These are phyloP conservation scores for Colletotrichum sp. DNA, from an alignment of 2,329 filamentous ascomycete genomes.

Conservation along the genomic window DNA sequence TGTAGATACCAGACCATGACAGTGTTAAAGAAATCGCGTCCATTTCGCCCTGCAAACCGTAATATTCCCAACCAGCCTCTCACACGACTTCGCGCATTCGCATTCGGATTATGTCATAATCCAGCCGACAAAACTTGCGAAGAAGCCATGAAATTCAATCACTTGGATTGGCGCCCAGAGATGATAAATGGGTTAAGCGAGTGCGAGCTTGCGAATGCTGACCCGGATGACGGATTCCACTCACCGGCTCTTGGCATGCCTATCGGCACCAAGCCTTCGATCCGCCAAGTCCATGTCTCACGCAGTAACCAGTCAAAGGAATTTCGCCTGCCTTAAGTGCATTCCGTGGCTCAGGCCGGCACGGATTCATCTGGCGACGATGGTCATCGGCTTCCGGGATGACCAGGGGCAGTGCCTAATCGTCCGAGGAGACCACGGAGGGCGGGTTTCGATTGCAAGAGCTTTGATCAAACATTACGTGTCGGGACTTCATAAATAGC, in stretches of 20 bases:
- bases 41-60: neutral
- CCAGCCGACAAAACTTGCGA: neutral
- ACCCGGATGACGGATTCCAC: neutral
- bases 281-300: neutral
- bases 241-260: neutral
- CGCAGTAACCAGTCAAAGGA: neutral
- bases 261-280: neutral
- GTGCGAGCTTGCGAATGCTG: neutral
- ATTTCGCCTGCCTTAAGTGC: neutral
- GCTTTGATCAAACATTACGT: neutral
- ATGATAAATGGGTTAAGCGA: constrained; percentile 31
- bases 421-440: constrained; percentile 30
- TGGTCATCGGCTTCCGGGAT: neutral
- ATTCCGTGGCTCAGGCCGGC: neutral
- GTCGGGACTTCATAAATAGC: neutral
- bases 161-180: constrained; percentile 25
- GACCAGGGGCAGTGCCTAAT: neutral
- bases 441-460: neutral
- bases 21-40: neutral
- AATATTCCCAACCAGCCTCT: neutral
- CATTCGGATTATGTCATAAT: neutral
- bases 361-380: neutral
- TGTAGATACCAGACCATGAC: neutral
- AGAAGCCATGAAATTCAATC: neutral
- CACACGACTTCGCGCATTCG: neutral